Evolutionary conservation across 1,139 yeast genomes (phyloP).

Genomic region (Dujonia santamariae): DNA sequence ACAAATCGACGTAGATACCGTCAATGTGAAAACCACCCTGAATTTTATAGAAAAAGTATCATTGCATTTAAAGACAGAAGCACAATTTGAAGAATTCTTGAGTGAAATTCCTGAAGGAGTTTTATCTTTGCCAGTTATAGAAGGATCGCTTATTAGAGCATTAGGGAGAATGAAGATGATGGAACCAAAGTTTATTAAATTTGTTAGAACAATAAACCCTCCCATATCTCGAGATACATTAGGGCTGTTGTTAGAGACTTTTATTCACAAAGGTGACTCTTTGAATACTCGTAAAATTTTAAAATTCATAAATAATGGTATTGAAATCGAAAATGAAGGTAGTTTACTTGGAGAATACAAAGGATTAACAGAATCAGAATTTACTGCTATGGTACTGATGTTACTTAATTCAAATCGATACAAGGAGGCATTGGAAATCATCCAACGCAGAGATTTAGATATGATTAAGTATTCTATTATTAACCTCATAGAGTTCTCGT

Average conservation of each 20-base stretch:
- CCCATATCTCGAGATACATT: conserved; percentile 33
- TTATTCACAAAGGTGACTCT: conserved; percentile 24
- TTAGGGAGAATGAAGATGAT: conserved; percentile 4
- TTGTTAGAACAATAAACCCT: conserved; percentile 7
- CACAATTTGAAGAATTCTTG: too few relatives aligned
- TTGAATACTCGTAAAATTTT: conserved; percentile 29
- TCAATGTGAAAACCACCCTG: too few relatives aligned
- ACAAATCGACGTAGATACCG: too few relatives aligned
- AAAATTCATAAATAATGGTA: conserved; percentile 23
- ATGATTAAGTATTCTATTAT: too few relatives aligned
- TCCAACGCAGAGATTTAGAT: too few relatives aligned
- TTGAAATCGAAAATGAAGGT: background rate
- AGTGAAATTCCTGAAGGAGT: too few relatives aligned
- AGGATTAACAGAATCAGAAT: conserved; percentile 25
- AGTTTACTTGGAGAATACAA: conserved; percentile 8
- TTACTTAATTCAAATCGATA: conserved; percentile 24
- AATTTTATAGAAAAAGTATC: too few relatives aligned
- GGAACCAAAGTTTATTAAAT: background rate
- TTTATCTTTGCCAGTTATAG: conserved; percentile 1
- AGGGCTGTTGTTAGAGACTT: conserved; percentile 32
- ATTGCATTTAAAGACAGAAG: too few relatives aligned
- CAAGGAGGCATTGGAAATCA: conserved; percentile 22
- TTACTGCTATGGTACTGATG: conserved; percentile 24
- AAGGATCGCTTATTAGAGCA: background rate
- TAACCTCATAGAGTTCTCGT: too few relatives aligned